Base-by-base conservation (phyloP, 345 rosid species). In the Noccaea caerulescens region DNA sequence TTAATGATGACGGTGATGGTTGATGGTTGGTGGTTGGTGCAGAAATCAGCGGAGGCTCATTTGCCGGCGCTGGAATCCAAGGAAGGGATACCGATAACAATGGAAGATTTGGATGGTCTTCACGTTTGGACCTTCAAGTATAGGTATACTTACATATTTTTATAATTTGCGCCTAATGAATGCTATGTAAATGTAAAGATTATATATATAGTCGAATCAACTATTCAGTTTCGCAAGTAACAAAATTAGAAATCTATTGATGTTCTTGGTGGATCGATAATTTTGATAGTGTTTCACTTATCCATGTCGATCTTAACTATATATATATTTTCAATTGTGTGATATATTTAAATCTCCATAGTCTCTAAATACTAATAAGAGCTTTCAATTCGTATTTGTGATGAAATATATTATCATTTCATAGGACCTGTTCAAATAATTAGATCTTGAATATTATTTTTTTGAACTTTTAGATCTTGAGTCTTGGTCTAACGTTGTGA, bases 1-100 rank as follows among this genome's bases (percentile, higher is more conserved):
- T 39, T 66, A 13, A 32, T 49, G 9, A 43, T 63, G 63, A 36
- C 66, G 50, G 9, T 62, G 13, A 39, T 58, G 58, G 34, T 58
- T 58, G 25, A 12, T 58, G 16, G 25, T 8, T 43, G 34, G 12
- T 25, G 14, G 37, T 58, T 59, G 55, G 49, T 78, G 49, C 82
- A 94, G 99, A 91, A 88, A 85, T 88, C 99, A 12, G 99, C 99
- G 0, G 99, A 94, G 80, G 76, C 98, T 37, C 84, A 89, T 75
- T 88, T 94, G 58, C 99, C 98, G 5, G 69, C 59, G 1, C 81
- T 94, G 0, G 93, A 89, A n/a, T 87, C 87, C 41, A 94, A 94
- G 79, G 98, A 91, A 77, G 99, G 99, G 27, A 91, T 91, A 36
- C 67, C 75, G 11, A 81, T 94, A 27, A 82, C 41, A 76, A 89